These are phyloP conservation scores for Fermentozyma sake DNA, from an alignment of 1,139 yeast species.

Conservation along the genomic window DNA sequence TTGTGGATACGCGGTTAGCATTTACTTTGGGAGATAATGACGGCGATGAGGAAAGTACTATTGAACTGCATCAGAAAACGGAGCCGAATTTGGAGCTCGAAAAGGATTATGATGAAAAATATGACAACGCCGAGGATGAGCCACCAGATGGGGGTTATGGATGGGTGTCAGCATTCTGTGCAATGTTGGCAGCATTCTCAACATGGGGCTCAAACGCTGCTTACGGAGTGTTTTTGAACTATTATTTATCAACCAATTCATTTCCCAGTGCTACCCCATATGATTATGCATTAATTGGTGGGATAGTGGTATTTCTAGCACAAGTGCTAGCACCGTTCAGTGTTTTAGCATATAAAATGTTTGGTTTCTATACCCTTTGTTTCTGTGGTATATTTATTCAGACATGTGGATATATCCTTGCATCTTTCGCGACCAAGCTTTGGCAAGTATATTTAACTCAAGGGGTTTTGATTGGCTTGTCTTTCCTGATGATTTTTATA, in stretches of 20 bases:
- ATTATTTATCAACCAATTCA: constrained; percentile 39
- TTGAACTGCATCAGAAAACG: constrained; percentile 7
- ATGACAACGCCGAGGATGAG: constrained; percentile 2
- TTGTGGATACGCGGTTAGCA: constrained; percentile 19
- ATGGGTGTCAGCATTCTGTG: constrained; percentile 60
- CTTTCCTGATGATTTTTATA: constrained; percentile 48
- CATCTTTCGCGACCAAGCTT: constrained; percentile 55
- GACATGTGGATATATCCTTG: constrained; percentile 55
- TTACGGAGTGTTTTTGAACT: constrained; percentile 63
- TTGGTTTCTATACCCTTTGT: constrained; percentile 24
- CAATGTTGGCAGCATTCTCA: constrained; percentile 41
- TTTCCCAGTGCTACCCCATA: constrained; percentile 55
- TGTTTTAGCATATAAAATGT: constrained; percentile 18
- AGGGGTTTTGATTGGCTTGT: constrained; percentile 57
- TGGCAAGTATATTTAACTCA: constrained; percentile 67
- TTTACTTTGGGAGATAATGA: no score
- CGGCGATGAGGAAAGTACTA: constrained; percentile 5
- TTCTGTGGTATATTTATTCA: constrained; percentile 47
- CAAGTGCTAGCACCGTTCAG: constrained; percentile 55
- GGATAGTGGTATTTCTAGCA: constrained; percentile 57
- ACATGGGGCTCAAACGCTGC: constrained; percentile 76
- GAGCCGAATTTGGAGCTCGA: constrained; percentile 1
- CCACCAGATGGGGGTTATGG: constrained; percentile 50
- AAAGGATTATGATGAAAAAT: constrained; percentile 5
- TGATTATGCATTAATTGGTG: constrained; percentile 68